Conservation (phyloP, 2,329 filamentous ascomycete species). For the Pseudonectria buxi region DNA sequence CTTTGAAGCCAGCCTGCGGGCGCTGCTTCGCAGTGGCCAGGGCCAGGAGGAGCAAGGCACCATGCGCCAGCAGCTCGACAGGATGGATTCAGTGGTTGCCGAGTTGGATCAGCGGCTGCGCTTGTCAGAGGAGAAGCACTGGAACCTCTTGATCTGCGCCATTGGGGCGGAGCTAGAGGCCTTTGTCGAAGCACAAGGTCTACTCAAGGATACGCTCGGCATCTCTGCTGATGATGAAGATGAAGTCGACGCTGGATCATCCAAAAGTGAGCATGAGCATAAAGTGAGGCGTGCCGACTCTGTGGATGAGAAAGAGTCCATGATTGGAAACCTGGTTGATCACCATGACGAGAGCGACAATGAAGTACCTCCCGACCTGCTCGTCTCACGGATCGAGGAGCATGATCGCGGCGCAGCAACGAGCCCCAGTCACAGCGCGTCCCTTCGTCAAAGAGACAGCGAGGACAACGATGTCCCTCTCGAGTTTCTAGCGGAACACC, state of each 20-base stretch:
- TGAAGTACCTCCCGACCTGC: slow-evolving; percentile 35
- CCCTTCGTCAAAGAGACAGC: slow-evolving; percentile 26
- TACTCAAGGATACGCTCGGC: slow-evolving; percentile 35
- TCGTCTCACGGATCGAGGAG: slow-evolving; percentile 28
- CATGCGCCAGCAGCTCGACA: slow-evolving; percentile 40
- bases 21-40: slow-evolving; percentile 38
- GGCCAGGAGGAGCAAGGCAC: slow-evolving; percentile 27
- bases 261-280: slow-evolving; percentile 1
- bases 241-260: slow-evolving; percentile 3
- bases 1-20: slow-evolving; percentile 60
- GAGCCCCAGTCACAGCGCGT: slow-evolving; percentile 9
- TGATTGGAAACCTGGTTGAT: slow-evolving; percentile 3
- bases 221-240: slow-evolving; percentile 3
- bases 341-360: slow-evolving; percentile 32
- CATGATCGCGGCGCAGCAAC: slow-evolving; percentile 11
- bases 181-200: slow-evolving; percentile 51
- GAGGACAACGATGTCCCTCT: slow-evolving; percentile 43
- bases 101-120: slow-evolving; percentile 49
- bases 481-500: slow-evolving; percentile 45
- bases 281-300: slow-evolving; percentile 1
- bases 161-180: slow-evolving; percentile 69
- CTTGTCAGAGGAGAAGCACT: slow-evolving; percentile 53
- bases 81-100: slow-evolving; percentile 50
- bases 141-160: slow-evolving; percentile 70
- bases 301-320: slow-evolving; percentile 1